These are phyloP conservation scores for Blastobotrys elegans DNA, from an alignment of 1,139 yeast genomes.

Conservation along the genomic window DNA sequence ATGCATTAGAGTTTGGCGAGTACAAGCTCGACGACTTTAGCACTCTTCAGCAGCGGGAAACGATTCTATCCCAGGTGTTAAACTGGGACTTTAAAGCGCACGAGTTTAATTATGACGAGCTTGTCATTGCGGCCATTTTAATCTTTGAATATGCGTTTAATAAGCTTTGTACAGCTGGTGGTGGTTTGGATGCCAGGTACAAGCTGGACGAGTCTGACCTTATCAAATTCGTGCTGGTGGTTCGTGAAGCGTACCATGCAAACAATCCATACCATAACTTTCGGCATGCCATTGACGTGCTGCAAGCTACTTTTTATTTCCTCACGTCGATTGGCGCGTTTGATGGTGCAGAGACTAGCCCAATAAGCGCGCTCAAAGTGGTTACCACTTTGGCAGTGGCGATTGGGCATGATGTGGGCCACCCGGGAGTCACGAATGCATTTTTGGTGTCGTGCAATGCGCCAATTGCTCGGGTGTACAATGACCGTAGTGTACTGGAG, in stretches of 20 bases:
- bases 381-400: slow-evolving; percentile 71
- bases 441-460: slow-evolving; percentile 59
- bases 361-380: slow-evolving; percentile 41
- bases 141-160: slow-evolving; percentile 50
- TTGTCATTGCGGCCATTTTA: slow-evolving; percentile 53
- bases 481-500: slow-evolving; percentile 71
- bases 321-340: slow-evolving; percentile 47
- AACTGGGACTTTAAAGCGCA: slow-evolving; percentile 60
- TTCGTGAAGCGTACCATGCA: slow-evolving; percentile 72
- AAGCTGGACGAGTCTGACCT: slow-evolving; percentile 39
- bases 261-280: slow-evolving; percentile 93
- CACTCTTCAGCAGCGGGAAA: background rate
- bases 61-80: background rate
- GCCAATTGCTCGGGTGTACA: slow-evolving; percentile 59
- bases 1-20: slow-evolving; percentile 3
- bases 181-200: slow-evolving; percentile 11
- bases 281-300: slow-evolving; percentile 91
- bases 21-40: slow-evolving; percentile 3
- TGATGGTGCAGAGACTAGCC: slow-evolving; percentile 28
- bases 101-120: slow-evolving; percentile 60
- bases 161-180: slow-evolving; percentile 10
- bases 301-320: slow-evolving; percentile 80
- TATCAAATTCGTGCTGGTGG: slow-evolving; percentile 53
- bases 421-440: slow-evolving; percentile 88
- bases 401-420: slow-evolving; percentile 93